Base-by-base conservation (phyloP, 257 asterid species). In the Rauvolfia tetraphylla region DNA sequence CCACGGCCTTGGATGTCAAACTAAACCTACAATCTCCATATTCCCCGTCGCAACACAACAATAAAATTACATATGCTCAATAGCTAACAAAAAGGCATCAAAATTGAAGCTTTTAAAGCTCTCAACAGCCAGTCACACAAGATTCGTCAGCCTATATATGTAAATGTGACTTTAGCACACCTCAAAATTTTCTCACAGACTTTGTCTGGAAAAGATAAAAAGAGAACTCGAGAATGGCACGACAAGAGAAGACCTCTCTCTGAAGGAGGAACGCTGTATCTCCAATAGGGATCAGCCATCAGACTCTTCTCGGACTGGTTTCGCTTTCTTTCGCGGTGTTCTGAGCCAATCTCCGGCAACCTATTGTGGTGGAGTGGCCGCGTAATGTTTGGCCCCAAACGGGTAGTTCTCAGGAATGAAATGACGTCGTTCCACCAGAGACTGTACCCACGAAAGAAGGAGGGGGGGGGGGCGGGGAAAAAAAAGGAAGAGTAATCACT, bases 201-300 rank as follows among this genome's bases (percentile, higher is more conserved):
- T 34, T 46, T 7, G 70, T 36, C 27, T 0, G 70, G 0, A 4
- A 33, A 1, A 72, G 3, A 58, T 10, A 5, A 7, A 36, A 34
- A 51, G 10, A 22, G 0, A 36, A 48, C 0, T 51, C 2, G 68
- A 71, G 49, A 11, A 71, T 3, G 85, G 81, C 17, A 54, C 44
- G 68, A 78, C 42, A 67, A 73, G 61, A 81, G 31, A 76, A 76
- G 42, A 83, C 70, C 78, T 81, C 54, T 36, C 12, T 77, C 84
- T 48, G 81, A 27, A 48, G 82, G 69, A 54, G 76, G 81, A 53
- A 80, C 80, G 65, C 78, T 75, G 83, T 88, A 88, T 79, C 83
- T 84, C 90, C 90, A 68, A 49, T 86, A 85, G 29, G 88, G 87
- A 84, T 90, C 96, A 76, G 65, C 90, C 92, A 90, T 90, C 31